phyloP scores from a whole-genome alignment of 805 yeast genomes.

The Schwanniomyces sp. region DNA sequence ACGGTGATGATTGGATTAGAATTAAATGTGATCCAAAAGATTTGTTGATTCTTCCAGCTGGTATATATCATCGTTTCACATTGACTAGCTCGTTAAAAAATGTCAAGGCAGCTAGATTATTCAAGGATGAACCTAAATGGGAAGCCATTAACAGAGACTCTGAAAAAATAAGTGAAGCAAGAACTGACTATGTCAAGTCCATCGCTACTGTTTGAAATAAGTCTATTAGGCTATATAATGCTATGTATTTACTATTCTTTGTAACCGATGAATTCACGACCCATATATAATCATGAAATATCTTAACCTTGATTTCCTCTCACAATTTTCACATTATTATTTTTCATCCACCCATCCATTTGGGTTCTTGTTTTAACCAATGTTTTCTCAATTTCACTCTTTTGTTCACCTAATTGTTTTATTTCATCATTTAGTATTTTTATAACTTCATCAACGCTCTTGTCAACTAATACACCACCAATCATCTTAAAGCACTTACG shows the following conservation, averaged over 20 bases:
- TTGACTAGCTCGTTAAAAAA: conserved; percentile 55
- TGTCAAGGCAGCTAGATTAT: conserved; percentile 78
- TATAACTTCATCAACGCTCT: conserved; percentile 73
- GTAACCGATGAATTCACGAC: not conserved
- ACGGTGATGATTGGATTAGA: conserved; percentile 71
- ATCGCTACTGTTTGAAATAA: conserved; percentile 18
- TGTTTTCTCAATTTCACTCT: conserved; percentile 23
- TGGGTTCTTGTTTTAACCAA: conserved; percentile 27
- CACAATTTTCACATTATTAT: conserved; percentile 42
- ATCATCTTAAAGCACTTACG: conserved; percentile 91
- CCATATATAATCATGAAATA: not conserved
- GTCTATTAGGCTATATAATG: not conserved
- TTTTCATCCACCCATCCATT: conserved; percentile 41
- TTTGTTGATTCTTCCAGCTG: conserved; percentile 78
- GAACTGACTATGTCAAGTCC: conserved; percentile 30
- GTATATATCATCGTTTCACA: conserved; percentile 92
- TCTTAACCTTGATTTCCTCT: conserved; percentile 11
- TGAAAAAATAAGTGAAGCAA: conserved; percentile 30
- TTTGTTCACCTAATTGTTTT: conserved; percentile 20
- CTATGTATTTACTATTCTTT: not conserved
- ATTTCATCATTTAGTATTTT: conserved; percentile 23
- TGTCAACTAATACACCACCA: conserved; percentile 88
- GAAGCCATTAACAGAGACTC: conserved; percentile 73
- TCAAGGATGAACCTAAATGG: conserved; percentile 97
- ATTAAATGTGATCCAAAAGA: conserved; percentile 64